Conservation (phyloP, 2,329 filamentous ascomycete species). For the Pseudogymnoascus sp. region DNA sequence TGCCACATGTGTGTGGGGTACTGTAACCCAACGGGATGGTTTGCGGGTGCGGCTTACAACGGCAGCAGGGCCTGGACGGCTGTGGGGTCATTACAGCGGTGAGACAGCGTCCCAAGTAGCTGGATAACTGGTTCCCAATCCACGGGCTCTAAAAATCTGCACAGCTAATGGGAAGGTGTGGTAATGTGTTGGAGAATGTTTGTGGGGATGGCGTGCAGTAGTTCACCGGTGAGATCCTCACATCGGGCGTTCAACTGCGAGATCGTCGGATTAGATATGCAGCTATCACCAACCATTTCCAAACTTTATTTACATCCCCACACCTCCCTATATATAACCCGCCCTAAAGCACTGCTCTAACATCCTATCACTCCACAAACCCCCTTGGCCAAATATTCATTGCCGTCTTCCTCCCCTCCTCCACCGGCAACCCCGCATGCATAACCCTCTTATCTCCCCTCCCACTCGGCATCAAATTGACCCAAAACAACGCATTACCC, state of each 20-base stretch:
- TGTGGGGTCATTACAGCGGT: not conserved
- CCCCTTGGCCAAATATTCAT: slow-evolving; percentile 38
- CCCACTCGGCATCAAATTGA: slow-evolving; percentile 36
- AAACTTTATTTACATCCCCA: not conserved
- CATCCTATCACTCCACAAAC: not conserved
- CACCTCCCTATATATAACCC: not conserved
- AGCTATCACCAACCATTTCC: not conserved
- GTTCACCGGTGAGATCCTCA: not conserved
- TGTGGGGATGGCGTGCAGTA: not conserved
- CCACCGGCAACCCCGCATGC: slow-evolving; percentile 37
- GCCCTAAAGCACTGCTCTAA: not conserved
- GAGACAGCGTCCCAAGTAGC: not conserved
- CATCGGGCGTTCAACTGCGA: not conserved
- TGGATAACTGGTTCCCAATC: not conserved
- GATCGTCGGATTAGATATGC: not conserved
- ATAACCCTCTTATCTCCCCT: slow-evolving; percentile 34
- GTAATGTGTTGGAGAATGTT: not conserved
- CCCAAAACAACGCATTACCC: slow-evolving; percentile 39
- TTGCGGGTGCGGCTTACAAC: not conserved
- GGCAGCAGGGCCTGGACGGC: not conserved
- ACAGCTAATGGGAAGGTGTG: not conserved
- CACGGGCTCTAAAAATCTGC: not conserved
- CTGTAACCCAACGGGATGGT: not conserved
- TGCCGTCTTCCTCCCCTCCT: slow-evolving; percentile 35
- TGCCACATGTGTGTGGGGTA: not conserved